Evolutionary conservation across 306 rosid species (phyloP).

Genomic region (Comarum palustre): DNA sequence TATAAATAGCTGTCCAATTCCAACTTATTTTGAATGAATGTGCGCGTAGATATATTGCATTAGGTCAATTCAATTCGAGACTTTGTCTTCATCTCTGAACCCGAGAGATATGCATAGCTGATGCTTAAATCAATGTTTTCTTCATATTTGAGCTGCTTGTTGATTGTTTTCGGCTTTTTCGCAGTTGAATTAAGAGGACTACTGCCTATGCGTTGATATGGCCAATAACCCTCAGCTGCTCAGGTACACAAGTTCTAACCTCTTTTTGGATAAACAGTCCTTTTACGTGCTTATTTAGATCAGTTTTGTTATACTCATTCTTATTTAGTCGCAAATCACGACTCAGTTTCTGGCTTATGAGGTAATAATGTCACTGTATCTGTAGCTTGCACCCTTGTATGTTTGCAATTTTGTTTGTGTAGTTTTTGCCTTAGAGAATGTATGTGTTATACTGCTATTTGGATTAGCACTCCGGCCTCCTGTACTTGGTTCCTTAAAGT

Average conservation of each 20-base stretch:
- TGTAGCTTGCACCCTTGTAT: neutral
- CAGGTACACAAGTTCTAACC: conserved; percentile 51
- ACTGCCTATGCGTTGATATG: conserved; percentile 48
- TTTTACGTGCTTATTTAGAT: neutral
- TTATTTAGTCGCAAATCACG: neutral
- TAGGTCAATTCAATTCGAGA: neutral
- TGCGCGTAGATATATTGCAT: neutral
- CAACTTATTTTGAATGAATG: neutral
- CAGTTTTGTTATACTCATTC: neutral
- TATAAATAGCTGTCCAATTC: neutral
- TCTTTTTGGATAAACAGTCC: neutral
- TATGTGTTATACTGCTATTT: neutral
- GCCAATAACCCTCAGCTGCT: conserved; percentile 59
- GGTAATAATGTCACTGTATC: neutral
- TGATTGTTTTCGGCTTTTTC: conserved; percentile 7
- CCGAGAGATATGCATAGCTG: neutral
- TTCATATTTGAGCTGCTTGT: neutral
- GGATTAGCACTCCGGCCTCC: conserved; percentile 22
- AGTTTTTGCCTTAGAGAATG: neutral
- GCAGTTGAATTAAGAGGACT: neutral
- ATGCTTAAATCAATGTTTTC: conserved; percentile 2
- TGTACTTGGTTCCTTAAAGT: conserved; percentile 38
- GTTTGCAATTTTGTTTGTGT: neutral
- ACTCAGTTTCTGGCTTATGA: neutral
- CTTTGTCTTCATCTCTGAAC: neutral